Evolutionary conservation across 257 asterid genomes (phyloP).

Genomic region (Thymus mandschuricus): DNA sequence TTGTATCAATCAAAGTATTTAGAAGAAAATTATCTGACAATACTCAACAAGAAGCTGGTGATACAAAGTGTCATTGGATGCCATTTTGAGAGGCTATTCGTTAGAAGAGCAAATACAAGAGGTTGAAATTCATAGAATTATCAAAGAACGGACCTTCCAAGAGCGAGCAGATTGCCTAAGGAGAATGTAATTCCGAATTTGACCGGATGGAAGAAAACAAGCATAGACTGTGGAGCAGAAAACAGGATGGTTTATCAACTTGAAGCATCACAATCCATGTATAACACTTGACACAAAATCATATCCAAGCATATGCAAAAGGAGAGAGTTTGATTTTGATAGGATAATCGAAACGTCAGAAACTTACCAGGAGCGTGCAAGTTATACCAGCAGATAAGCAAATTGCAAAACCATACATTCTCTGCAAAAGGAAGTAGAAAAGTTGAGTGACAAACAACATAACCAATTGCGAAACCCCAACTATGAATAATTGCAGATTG

Average conservation of each 20-base stretch:
- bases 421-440: constrained; percentile 49
- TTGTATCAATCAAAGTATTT: background rate
- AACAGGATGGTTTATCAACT: constrained; percentile 17
- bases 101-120: constrained; percentile 19
- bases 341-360: background rate
- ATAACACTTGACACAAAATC: constrained; percentile 18
- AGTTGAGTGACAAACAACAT: constrained; percentile 13
- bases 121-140: constrained; percentile 11
- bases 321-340: constrained; percentile 18
- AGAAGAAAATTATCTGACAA: constrained; percentile 1
- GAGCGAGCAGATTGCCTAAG: constrained; percentile 95
- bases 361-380: constrained; percentile 86
- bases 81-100: background rate
- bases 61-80: constrained; percentile 3
- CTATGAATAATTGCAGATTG: constrained; percentile 2
- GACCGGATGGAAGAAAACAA: constrained; percentile 95
- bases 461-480: background rate
- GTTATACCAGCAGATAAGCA: constrained; percentile 91
- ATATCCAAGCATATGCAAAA: background rate
- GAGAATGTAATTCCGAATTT: constrained; percentile 97
- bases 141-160: constrained; percentile 76
- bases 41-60: constrained; percentile 24
- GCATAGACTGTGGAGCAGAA: constrained; percentile 72
- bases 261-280: constrained; percentile 23
- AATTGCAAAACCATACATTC: constrained; percentile 84